Conservation (phyloP, 2,329 filamentous ascomycete genomes). For the Ophiostoma novo-ulmi region DNA sequence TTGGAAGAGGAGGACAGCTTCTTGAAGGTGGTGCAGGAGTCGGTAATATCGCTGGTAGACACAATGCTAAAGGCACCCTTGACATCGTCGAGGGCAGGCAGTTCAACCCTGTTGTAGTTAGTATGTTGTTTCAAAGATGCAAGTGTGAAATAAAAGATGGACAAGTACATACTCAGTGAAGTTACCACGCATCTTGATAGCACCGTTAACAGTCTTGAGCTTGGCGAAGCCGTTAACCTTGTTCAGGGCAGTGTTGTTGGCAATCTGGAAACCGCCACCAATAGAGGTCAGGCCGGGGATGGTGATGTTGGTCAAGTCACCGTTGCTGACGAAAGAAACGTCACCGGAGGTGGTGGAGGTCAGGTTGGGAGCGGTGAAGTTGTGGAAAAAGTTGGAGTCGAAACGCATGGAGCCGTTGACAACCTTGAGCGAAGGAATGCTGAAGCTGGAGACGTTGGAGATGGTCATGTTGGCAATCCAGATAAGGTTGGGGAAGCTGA, state of each 20-base stretch:
- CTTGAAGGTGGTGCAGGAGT: conserved; percentile 52
- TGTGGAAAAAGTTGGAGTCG: conserved; percentile 68
- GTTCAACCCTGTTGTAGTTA: conserved; percentile 54
- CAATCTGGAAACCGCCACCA: conserved; percentile 74
- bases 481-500: conserved; percentile 73
- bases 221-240: conserved; percentile 61
- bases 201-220: conserved; percentile 68
- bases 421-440: conserved; percentile 63
- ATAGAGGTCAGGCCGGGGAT: conserved; percentile 64
- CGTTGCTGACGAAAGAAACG: conserved; percentile 60
- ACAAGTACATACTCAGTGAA: conserved; percentile 66
- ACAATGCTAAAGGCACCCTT: conserved; percentile 66
- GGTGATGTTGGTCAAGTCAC: conserved; percentile 64
- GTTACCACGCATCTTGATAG: conserved; percentile 77
- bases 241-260: conserved; percentile 77
- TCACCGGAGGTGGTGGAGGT: conserved; percentile 57
- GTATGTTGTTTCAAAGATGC: background rate
- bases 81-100: conserved; percentile 63
- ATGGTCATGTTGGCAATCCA: conserved; percentile 77
- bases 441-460: conserved; percentile 70
- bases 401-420: conserved; percentile 80
- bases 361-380: conserved; percentile 63
- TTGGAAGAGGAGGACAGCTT: conserved; percentile 37
- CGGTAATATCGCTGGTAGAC: conserved; percentile 56
- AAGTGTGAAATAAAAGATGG: background rate